Evolutionary conservation across 2,329 filamentous ascomycete species (phyloP).

Genomic region (Alternaria metachromatica): DNA sequence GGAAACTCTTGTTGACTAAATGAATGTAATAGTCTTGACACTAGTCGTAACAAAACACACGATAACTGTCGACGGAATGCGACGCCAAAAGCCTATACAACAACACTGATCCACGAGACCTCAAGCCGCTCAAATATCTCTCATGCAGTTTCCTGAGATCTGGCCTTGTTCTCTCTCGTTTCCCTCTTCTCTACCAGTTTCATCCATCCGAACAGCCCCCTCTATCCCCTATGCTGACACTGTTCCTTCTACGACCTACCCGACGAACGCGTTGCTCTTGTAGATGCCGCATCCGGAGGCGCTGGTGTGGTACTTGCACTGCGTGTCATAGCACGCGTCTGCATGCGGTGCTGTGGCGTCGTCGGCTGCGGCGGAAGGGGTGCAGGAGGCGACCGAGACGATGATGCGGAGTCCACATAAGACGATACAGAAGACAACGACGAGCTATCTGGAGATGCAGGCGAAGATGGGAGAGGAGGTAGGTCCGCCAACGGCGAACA

Average conservation of each 20-base stretch:
- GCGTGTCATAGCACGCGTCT: not conserved
- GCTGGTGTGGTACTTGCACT: not conserved
- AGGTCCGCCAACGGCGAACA: not conserved
- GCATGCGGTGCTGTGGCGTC: not conserved
- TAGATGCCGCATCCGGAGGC: not conserved
- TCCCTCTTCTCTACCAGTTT: fast-evolving
- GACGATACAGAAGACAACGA: not conserved
- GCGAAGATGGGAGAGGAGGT: not conserved
- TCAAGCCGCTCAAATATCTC: not conserved
- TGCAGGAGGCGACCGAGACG: not conserved
- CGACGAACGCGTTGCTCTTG: not conserved
- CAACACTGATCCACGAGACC: not conserved
- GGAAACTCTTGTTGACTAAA: not conserved
- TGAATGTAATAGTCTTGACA: not conserved
- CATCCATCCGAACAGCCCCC: not conserved
- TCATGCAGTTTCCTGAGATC: not conserved
- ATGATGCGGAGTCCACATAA: not conserved
- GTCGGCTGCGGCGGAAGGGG: not conserved
- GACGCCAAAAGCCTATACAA: not conserved
- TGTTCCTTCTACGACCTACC: fast-evolving
- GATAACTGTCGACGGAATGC: not conserved
- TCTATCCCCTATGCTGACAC: not conserved
- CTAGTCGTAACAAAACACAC: not conserved
- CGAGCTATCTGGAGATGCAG: not conserved
- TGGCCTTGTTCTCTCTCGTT: not conserved